These are phyloP conservation scores for Endogone sp. DNA, from an alignment of 192 early-diverging fungal genomes.

Conservation along the genomic window DNA sequence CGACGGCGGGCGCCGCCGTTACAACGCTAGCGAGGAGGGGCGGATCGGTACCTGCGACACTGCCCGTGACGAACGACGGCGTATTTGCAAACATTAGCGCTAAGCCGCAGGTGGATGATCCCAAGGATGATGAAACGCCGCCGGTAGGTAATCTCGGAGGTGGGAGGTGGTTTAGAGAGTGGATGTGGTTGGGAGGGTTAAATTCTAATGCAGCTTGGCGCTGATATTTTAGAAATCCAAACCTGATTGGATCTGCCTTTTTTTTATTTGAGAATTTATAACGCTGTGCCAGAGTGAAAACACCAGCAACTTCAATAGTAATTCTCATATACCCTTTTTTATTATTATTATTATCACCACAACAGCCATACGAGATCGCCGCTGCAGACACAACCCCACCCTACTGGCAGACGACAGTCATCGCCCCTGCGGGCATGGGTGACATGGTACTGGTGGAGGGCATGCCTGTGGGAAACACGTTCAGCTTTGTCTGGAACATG, in stretches of 20 bases:
- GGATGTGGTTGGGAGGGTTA: neutral
- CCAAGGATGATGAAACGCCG: slow-evolving; percentile 45
- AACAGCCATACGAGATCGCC: slow-evolving; percentile 70
- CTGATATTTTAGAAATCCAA: neutral
- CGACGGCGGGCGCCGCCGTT: neutral
- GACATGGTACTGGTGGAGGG: slow-evolving; percentile 90
- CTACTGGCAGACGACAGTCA: slow-evolving; percentile 76
- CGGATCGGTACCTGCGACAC: slow-evolving; percentile 19
- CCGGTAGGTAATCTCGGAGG: slow-evolving; percentile 52
- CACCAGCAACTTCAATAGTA: neutral
- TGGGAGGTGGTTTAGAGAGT: too few species aligned
- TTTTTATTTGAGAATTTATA: slow-evolving; percentile 7
- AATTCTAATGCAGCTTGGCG: neutral
- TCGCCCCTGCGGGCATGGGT: slow-evolving; percentile 65
- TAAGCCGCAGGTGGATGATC: slow-evolving; percentile 47
- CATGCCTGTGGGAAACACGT: slow-evolving; percentile 78
- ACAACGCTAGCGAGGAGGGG: neutral
- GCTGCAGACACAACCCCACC: slow-evolving; percentile 69
- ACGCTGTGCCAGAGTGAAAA: neutral
- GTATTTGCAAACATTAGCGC: slow-evolving; percentile 56
- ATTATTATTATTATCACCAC: too few species aligned
- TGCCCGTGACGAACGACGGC: slow-evolving; percentile 41
- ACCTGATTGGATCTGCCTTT: neutral
- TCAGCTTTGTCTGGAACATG: slow-evolving; percentile 79
- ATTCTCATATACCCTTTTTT: slow-evolving; percentile 3